Base-by-base conservation (phyloP, 495 filamentous ascomycete genomes). In the Lophiotrema nucula region DNA sequence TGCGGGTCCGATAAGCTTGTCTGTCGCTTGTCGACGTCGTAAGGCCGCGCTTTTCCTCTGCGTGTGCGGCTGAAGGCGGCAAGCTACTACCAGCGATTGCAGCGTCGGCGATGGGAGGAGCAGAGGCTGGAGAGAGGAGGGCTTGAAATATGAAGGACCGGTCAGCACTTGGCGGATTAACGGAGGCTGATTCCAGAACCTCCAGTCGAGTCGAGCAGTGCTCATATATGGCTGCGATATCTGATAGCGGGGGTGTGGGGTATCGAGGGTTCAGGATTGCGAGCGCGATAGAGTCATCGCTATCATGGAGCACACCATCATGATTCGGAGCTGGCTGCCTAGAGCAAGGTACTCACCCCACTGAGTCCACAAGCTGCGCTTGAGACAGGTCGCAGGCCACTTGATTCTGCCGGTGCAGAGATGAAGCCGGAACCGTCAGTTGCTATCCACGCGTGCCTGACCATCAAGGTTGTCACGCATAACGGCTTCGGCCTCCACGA, bases 251-350 rank as follows among this genome's bases (percentile, higher is more conserved):
- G 31, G 31, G 31, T 35, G 31, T 33, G 54, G 53, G 43, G 60
- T 47, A n/a, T n/a, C n/a, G n/a, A n/a, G n/a, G 53, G 33, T 27
- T 37, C 25, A 44, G 28, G 11, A 62, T 66, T 16, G 64, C 64
- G 59, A 67, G 50, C 45, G 47, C 16, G 22, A 67, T 66, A 47
- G 49, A 56, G 44, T 52, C 49, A 67, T 67, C 39, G 28, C 37
- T 56, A 50, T 60, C 59, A 60, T 63, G 46, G 28, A 67, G 53
- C 59, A 63, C 64, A 67, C 50, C 64, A 67, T 63, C 54, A 45
- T 46, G 31, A 35, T 15, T 35, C 31, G 35, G 54, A 53, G 27
- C 31, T 47, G 15, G 37, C 23, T 41, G 58, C 27, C 52, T 58
- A 27, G 23, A 18, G 12, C 10, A 38, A 24, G 28, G n/a, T 37